Evolutionary conservation across 1,284 basidiomycete species (phyloP).

Genomic region (Boletus smithii): DNA sequence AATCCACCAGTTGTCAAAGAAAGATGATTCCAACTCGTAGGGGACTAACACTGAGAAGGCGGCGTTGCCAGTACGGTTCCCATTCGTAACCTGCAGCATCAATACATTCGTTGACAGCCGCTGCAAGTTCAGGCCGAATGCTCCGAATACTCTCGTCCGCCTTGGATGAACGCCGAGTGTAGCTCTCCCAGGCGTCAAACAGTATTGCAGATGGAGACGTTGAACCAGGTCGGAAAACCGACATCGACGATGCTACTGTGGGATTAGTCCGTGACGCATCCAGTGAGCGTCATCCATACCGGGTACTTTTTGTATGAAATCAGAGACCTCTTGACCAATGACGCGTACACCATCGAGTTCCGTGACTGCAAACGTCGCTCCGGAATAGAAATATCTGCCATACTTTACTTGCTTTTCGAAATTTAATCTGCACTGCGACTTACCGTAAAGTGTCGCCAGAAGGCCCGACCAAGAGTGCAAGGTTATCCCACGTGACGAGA

Average conservation of each 20-base stretch:
- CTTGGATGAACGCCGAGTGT: slow-evolving; percentile 78
- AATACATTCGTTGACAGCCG: slow-evolving; percentile 90
- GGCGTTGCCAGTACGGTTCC: slow-evolving; percentile 87
- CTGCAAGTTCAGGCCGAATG: slow-evolving; percentile 81
- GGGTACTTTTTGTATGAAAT: slow-evolving; percentile 92
- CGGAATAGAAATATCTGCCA: slow-evolving; percentile 75
- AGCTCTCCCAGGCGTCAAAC: slow-evolving; percentile 90
- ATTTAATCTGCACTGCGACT: slow-evolving; percentile 28
- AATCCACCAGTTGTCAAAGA: slow-evolving; percentile 4
- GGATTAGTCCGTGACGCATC: slow-evolving; percentile 6
- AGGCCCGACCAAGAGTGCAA: slow-evolving; percentile 86
- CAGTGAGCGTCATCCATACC: slow-evolving; percentile 41
- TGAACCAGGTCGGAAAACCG: slow-evolving; percentile 90
- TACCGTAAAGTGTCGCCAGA: slow-evolving; percentile 86
- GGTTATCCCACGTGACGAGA: slow-evolving; percentile 78
- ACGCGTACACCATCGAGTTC: slow-evolving; percentile 89
- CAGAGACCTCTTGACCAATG: slow-evolving; percentile 75
- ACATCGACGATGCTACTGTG: slow-evolving; percentile 62
- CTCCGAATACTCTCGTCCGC: slow-evolving; percentile 91
- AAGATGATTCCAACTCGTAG: neutral
- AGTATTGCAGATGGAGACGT: slow-evolving; percentile 89
- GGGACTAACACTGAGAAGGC: slow-evolving; percentile 68
- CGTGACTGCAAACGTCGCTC: slow-evolving; percentile 73
- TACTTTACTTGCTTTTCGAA: slow-evolving; percentile 45
- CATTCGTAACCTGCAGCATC: slow-evolving; percentile 93